Conservation (phyloP, 345 rosid species). For the Boechera divaricarpa region DNA sequence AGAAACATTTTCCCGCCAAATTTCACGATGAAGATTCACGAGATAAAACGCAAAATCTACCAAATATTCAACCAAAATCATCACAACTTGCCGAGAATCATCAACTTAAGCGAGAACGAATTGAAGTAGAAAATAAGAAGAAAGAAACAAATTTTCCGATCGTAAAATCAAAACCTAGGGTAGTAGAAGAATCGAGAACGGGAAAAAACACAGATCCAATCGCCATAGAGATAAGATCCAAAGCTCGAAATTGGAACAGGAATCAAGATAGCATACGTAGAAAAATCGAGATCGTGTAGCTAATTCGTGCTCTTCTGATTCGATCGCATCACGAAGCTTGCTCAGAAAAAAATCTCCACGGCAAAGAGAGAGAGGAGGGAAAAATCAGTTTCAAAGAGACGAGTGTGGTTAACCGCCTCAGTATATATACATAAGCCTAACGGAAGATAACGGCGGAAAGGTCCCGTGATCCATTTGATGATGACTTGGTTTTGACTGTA, state of each 20-base stretch:
- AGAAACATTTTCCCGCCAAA: conserved; percentile 43
- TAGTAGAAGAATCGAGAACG: background rate
- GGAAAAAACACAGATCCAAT: conserved; percentile 15
- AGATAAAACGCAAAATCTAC: background rate
- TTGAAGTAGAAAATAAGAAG: background rate
- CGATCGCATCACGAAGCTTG: conserved; percentile 3
- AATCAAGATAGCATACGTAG: conserved; percentile 12
- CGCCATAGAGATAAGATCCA: background rate
- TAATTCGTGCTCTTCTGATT: background rate
- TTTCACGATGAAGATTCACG: conserved; percentile 3
- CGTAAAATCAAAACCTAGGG: background rate
- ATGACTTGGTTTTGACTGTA: background rate
- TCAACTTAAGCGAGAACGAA: conserved; percentile 5
- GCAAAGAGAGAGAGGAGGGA: conserved; percentile 24
- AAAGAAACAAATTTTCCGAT: background rate
- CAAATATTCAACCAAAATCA: background rate
- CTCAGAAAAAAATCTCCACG: conserved; percentile 8
- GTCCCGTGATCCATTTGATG: conserved; percentile 1
- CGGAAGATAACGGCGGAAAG: conserved; percentile 24
- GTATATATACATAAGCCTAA: conserved; percentile 6
- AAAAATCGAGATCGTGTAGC: background rate
- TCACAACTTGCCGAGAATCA: background rate
- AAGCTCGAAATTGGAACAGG: conserved; percentile 12
- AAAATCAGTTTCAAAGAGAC: conserved; percentile 18
- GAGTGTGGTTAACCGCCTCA: conserved; percentile 12